These are phyloP conservation scores for Aspergillus quadricinctus DNA, from an alignment of 2,329 filamentous ascomycete genomes.

Conservation along the genomic window DNA sequence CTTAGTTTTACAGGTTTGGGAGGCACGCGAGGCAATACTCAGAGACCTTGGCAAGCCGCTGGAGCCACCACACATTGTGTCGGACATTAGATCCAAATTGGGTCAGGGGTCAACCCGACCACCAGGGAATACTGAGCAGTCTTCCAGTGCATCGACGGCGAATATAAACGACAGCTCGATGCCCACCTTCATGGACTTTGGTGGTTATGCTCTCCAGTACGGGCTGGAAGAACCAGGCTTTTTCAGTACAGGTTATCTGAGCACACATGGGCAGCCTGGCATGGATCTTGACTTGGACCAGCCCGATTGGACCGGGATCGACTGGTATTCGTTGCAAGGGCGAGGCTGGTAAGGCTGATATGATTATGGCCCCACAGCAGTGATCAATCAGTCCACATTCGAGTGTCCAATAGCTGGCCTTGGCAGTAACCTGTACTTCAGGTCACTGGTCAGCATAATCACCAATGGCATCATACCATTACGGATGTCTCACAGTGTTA, in stretches of 20 bases:
- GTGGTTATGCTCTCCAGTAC: not conserved
- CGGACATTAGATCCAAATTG: constrained; percentile 21
- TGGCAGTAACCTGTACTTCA: too few relatives aligned
- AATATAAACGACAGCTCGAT: not conserved
- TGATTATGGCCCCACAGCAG: too few relatives aligned
- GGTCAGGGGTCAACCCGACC: constrained; percentile 1
- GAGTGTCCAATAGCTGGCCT: too few relatives aligned
- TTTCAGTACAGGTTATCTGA: not conserved
- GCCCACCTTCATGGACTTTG: not conserved
- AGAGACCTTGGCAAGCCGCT: constrained; percentile 11
- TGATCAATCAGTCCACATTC: too few relatives aligned
- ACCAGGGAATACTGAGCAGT: not conserved
- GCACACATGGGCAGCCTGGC: not conserved
- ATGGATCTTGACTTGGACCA: not conserved
- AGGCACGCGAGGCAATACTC: constrained; percentile 21
- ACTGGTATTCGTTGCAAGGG: not conserved
- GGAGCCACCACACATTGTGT: constrained; percentile 26
- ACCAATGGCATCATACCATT: too few relatives aligned
- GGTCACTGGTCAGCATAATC: too few relatives aligned
- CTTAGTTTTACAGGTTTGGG: constrained; percentile 42
- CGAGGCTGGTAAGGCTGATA: not conserved
- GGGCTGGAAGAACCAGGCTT: not conserved
- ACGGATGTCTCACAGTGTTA: too few relatives aligned
- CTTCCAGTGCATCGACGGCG: not conserved
- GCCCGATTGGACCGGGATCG: not conserved